Evolutionary conservation across 2,329 filamentous ascomycete species (phyloP).

Genomic region (Saccharata proteae): DNA sequence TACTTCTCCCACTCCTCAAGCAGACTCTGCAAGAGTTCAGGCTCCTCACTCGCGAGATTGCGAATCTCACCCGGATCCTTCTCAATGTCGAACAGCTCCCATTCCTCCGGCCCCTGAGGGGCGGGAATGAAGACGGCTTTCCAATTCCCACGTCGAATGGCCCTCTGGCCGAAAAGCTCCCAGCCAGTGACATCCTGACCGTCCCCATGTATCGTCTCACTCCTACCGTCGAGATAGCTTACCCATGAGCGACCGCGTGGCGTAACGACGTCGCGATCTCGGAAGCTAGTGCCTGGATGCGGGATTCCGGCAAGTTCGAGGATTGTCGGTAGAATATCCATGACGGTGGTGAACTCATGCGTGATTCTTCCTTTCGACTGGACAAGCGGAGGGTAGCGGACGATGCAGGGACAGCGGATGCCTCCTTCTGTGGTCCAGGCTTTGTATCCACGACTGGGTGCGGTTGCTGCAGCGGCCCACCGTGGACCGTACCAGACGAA

Average conservation of each 20-base stretch:
- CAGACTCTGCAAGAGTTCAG: slow-evolving; percentile 6
- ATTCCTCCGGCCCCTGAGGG: slow-evolving; percentile 8
- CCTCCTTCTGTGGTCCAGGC: slow-evolving; percentile 6
- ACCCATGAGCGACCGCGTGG: slow-evolving; percentile 6
- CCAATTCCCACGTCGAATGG: slow-evolving; percentile 9
- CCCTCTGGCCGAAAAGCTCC: slow-evolving; percentile 10
- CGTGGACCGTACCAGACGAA: slow-evolving; percentile 8
- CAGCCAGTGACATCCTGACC: slow-evolving; percentile 7
- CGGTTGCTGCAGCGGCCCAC: slow-evolving; percentile 6
- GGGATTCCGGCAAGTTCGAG: slow-evolving; percentile 5
- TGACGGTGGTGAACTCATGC: slow-evolving; percentile 8
- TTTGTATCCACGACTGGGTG: slow-evolving; percentile 7
- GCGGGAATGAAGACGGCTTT: slow-evolving; percentile 10
- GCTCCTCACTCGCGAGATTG: slow-evolving; percentile 8
- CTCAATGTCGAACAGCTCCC: slow-evolving; percentile 11
- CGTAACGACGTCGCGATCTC: slow-evolving; percentile 2
- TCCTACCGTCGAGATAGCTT: neutral
- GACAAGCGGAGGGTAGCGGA: slow-evolving; percentile 3
- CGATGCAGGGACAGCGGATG: slow-evolving; percentile 6
- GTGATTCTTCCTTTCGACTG: neutral
- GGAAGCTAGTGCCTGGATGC: slow-evolving; percentile 4
- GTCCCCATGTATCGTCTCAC: neutral
- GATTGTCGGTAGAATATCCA: slow-evolving; percentile 7
- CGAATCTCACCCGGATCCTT: slow-evolving; percentile 9
- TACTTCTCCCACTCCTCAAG: slow-evolving; percentile 10